Evolutionary conservation across 345 rosid species (phyloP).

Genomic region (Aquilaria yunnanensis): DNA sequence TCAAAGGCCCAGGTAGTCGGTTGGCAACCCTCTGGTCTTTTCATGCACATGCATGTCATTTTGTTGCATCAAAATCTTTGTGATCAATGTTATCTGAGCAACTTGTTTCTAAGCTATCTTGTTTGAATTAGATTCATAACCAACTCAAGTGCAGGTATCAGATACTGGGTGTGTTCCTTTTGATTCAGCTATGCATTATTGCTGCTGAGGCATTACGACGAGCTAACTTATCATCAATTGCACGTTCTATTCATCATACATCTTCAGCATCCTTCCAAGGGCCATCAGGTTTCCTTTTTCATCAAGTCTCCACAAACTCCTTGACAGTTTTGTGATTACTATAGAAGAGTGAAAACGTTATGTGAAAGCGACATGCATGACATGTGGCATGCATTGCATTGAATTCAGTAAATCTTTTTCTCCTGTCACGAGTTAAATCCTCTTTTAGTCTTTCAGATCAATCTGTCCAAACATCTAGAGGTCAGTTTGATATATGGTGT

Average conservation of each 20-base stretch:
- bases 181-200: slow-evolving; percentile 84
- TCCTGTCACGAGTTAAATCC: background rate
- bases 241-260: slow-evolving; percentile 70
- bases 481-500: too few species aligned
- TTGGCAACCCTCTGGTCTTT: slow-evolving; percentile 8
- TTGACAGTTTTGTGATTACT: slow-evolving; percentile 3
- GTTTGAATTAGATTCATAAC: background rate
- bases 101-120: background rate
- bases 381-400: slow-evolving; percentile 3
- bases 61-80: background rate
- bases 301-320: background rate
- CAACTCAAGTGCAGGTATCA: slow-evolving; percentile 59
- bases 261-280: slow-evolving; percentile 52
- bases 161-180: slow-evolving; percentile 82
- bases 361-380: background rate
- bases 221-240: slow-evolving; percentile 75
- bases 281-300: slow-evolving; percentile 40
- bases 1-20: slow-evolving; percentile 81
- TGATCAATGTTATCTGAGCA: background rate
- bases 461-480: background rate
- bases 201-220: slow-evolving; percentile 85
- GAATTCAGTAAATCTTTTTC: background rate
- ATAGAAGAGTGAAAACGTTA: background rate
- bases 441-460: slow-evolving; percentile 4
- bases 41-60: background rate